Base-by-base conservation (phyloP, 2,329 filamentous ascomycete species). In the Trichophyton schoenleinii region DNA sequence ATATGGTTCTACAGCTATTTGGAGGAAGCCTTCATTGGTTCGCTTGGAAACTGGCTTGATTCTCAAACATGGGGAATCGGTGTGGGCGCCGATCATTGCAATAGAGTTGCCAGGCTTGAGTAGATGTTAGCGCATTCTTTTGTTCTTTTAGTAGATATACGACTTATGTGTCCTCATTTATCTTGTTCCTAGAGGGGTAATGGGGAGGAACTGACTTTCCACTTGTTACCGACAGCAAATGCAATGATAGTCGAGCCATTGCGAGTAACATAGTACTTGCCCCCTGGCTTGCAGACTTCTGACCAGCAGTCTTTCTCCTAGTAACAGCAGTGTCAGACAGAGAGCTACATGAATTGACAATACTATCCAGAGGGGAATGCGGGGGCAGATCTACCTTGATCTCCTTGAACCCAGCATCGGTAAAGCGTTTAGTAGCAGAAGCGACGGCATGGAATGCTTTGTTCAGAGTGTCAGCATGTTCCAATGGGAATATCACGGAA, bases 41-140 rank as follows among this genome's bases (percentile, higher is more conserved):
- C 92, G 94, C 77, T 92, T 96, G 71, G 89, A 95, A 48, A 96
- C 87, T 11, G 94, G 94, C 80, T 99, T 99, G 73, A 99, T 80
- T 63, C 92, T 87, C 58, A 99, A 82, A 68, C 88, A 91, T 4
- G 90, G 91, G 9, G 91, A 96, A 76, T 99, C 94, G 63, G 94
- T 97, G 76, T 99, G 92, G 44, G 94, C 91, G 67, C 92, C 94
- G 64, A 99, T 85, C 83, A 97, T 96, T 72, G 89, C 78, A 64
- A 96, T 86, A 7, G 91, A 87, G 73, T 95, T 95, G 52, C 92
- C 92, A 1, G 92, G 85, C 76, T 78, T 58, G 11, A 22, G 25
- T 65, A 34, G 20, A 34, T 60, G 48, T 58, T 38, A 58, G 38
- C 8, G 2, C 34, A 38, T 38, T 38, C 2, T 38, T 13, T 38